Evolutionary conservation across 805 yeast genomes (phyloP).

Genomic region (Saturnispora kantuleensis): DNA sequence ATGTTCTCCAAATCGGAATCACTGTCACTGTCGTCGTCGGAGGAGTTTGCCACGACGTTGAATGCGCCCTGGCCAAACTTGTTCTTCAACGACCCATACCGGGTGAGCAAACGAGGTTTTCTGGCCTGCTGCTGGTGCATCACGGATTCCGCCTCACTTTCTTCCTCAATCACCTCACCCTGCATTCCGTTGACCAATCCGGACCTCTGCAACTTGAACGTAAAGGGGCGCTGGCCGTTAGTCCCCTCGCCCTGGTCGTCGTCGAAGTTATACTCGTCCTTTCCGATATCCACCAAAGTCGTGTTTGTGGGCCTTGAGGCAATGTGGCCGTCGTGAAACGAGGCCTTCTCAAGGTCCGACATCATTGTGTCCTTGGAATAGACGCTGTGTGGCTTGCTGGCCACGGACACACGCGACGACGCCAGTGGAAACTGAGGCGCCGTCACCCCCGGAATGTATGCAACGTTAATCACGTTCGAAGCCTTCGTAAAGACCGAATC

Average conservation of each 20-base stretch:
- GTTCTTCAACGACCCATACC: conserved; percentile 11
- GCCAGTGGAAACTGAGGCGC: conserved; percentile 20
- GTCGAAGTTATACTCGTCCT: conserved; percentile 21
- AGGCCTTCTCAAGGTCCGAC: conserved; percentile 26
- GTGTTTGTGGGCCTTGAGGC: conserved; percentile 23
- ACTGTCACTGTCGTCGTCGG: conserved; percentile 15
- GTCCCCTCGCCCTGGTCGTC: not conserved
- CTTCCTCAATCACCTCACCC: conserved; percentile 18
- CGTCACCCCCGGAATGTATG: conserved; percentile 91
- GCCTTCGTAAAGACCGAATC: conserved; percentile 68
- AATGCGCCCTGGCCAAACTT: not conserved
- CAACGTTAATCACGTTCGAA: conserved; percentile 82
- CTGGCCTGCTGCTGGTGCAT: not conserved
- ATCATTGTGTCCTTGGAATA: conserved; percentile 27
- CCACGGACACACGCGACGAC: conserved; percentile 22
- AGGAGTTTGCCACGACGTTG: no score
- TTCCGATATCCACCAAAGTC: conserved; percentile 19
- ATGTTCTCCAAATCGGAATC: conserved; percentile 28
- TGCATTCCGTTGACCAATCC: conserved; percentile 11
- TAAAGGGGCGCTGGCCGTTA: conserved; percentile 5
- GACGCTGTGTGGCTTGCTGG: conserved; percentile 20
- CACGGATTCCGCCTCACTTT: conserved; percentile 14
- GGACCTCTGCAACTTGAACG: conserved; percentile 1
- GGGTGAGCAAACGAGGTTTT: not conserved
- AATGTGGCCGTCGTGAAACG: conserved; percentile 25